phyloP scores from a whole-genome alignment of 2,329 filamentous ascomycete species.

The Claviceps capensis region DNA sequence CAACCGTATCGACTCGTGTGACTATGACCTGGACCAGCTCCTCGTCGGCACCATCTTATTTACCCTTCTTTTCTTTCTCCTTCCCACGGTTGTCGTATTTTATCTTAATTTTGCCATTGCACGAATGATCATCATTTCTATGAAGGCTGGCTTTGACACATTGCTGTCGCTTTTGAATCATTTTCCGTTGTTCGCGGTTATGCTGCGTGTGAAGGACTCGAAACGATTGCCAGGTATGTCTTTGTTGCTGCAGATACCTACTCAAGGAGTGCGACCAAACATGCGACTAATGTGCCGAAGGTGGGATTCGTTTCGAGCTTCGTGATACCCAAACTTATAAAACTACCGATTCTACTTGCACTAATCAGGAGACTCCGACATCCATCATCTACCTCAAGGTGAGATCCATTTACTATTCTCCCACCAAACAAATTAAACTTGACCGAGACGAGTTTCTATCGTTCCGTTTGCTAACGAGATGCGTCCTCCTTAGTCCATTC shows the following conservation, averaged over 20 bases:
- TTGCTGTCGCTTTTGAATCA: conserved; percentile 89
- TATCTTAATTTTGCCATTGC: conserved; percentile 93
- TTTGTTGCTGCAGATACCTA: not conserved
- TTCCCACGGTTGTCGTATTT: conserved; percentile 92
- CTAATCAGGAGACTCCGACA: conserved; percentile 42
- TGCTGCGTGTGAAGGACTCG: conserved; percentile 91
- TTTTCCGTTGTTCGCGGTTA: conserved; percentile 91
- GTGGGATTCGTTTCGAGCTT: conserved; percentile 79
- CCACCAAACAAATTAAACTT: no score
- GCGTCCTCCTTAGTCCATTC: conserved; percentile 56
- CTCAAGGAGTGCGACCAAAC: not conserved
- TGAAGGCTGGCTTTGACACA: conserved; percentile 87
- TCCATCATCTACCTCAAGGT: conserved; percentile 84
- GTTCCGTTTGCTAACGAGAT: not conserved
- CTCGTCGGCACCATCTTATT: conserved; percentile 94
- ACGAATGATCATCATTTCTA: conserved; percentile 83
- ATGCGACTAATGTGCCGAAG: conserved; percentile 8
- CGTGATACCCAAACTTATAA: conserved; percentile 51
- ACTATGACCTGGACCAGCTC: conserved; percentile 95
- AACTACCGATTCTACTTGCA: conserved; percentile 23
- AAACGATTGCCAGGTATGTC: conserved; percentile 64
- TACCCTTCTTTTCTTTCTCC: conserved; percentile 83
- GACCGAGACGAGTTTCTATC: not conserved
- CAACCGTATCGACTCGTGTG: conserved; percentile 95
- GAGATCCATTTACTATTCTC: conserved; percentile 8